These are phyloP conservation scores for Serendipita vermifera DNA, from an alignment of 768 basidiomycete genomes.

Conservation along the genomic window DNA sequence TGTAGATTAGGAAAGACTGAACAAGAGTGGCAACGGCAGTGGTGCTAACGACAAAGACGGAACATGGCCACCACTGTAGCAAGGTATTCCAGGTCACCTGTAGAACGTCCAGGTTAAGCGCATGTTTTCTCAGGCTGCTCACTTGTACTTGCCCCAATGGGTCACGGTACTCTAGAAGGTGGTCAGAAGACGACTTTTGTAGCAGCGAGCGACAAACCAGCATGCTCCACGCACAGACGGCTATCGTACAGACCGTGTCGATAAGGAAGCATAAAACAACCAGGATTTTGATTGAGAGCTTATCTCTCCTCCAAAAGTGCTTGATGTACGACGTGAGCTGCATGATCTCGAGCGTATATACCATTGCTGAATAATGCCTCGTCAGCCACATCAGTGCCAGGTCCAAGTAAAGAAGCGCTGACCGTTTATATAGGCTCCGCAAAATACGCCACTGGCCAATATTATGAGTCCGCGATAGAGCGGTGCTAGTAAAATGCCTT, in stretches of 20 bases:
- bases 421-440: too few relatives aligned
- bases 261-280: neutral
- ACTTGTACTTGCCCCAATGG: neutral
- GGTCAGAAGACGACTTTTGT: neutral
- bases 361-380: neutral
- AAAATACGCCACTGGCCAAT: too few relatives aligned
- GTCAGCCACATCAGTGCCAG: too few relatives aligned
- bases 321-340: neutral
- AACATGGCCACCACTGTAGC: neutral
- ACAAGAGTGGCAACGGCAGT: neutral
- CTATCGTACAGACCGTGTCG: conserved; percentile 6
- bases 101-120: too few relatives aligned
- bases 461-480: too few relatives aligned
- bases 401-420: too few relatives aligned
- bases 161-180: neutral
- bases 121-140: neutral
- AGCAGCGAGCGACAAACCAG: neutral
- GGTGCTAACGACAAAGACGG: neutral
- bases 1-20: neutral
- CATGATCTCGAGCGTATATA: conserved; percentile 6
- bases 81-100: neutral
- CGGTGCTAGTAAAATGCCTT: too few relatives aligned
- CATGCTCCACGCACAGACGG: neutral
- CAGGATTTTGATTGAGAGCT: neutral
- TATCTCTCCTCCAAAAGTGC: neutral